Evolutionary conservation across 2,329 filamentous ascomycete species (phyloP).

Genomic region (Trichoderma aggressivum): DNA sequence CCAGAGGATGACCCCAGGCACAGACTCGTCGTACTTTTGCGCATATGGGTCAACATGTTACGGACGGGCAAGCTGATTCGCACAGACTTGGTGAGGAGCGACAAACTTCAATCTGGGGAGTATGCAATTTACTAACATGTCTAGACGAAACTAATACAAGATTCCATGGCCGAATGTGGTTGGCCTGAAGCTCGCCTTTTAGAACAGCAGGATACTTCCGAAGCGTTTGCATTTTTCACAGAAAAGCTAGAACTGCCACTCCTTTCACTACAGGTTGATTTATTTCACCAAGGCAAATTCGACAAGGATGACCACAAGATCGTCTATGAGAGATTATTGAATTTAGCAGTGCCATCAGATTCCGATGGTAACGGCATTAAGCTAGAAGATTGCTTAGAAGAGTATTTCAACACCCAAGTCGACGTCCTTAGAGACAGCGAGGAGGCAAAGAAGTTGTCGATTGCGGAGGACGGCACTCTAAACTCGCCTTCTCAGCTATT

Average conservation of each 20-base stretch:
- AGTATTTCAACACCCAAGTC: constrained; percentile 91
- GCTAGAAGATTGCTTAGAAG: constrained; percentile 86
- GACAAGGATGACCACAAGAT: constrained; percentile 90
- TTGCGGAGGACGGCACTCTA: constrained; percentile 27
- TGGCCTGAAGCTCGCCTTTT: constrained; percentile 76
- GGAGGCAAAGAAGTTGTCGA: constrained; percentile 47
- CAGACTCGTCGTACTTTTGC: constrained; percentile 71
- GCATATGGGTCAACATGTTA: constrained; percentile 91
- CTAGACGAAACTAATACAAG: constrained; percentile 78
- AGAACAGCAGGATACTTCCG: constrained; percentile 92
- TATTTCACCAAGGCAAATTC: constrained; percentile 87
- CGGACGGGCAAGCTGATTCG: constrained; percentile 81
- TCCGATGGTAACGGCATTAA: constrained; percentile 68
- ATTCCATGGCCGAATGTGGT: constrained; percentile 77
- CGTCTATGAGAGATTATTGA: constrained; percentile 84
- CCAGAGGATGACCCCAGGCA: constrained; percentile 63
- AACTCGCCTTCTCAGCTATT: constrained; percentile 27
- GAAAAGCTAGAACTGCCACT: constrained; percentile 83
- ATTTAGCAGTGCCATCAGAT: constrained; percentile 82
- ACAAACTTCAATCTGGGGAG: not conserved
- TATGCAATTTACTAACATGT: constrained; percentile 19
- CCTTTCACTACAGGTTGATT: constrained; percentile 86
- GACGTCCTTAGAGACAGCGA: constrained; percentile 75
- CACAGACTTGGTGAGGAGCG: constrained; percentile 67
- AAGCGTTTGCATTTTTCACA: constrained; percentile 93